Conservation (phyloP, 257 asterid species). For the Nicotiana undulata region DNA sequence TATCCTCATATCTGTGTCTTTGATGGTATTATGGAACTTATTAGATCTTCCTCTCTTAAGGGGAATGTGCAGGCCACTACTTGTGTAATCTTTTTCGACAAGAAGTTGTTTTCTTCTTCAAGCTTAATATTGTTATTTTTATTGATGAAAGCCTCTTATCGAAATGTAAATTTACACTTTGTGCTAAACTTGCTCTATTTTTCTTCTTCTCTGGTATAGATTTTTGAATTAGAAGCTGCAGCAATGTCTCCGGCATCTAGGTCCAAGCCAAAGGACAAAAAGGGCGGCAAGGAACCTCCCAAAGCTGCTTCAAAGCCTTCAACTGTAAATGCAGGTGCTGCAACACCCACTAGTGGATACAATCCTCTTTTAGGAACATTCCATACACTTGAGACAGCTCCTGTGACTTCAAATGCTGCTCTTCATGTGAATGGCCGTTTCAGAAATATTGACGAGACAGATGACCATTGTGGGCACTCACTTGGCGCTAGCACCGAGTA, state of each 20-base stretch:
- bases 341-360: conserved; percentile 65
- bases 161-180: neutral
- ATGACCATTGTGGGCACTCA: conserved; percentile 58
- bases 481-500: conserved; percentile 49
- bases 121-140: neutral
- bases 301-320: conserved; percentile 64
- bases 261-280: conserved; percentile 83
- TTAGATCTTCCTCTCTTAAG: neutral
- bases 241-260: conserved; percentile 77
- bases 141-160: neutral
- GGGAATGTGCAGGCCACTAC: neutral
- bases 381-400: conserved; percentile 62
- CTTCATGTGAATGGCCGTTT: conserved; percentile 72
- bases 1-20: neutral
- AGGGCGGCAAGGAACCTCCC: conserved; percentile 54
- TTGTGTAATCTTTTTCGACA: neutral
- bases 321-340: conserved; percentile 38
- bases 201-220: conserved; percentile 16
- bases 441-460: conserved; percentile 78
- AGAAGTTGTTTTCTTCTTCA: neutral
- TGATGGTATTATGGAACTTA: neutral
- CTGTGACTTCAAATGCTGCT: conserved; percentile 44
- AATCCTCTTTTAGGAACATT: conserved; percentile 80
- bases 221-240: conserved; percentile 20
- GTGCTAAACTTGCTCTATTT: neutral